These are phyloP conservation scores for Xylaria bambusicola DNA, from an alignment of 495 filamentous ascomycete species.

Conservation along the genomic window DNA sequence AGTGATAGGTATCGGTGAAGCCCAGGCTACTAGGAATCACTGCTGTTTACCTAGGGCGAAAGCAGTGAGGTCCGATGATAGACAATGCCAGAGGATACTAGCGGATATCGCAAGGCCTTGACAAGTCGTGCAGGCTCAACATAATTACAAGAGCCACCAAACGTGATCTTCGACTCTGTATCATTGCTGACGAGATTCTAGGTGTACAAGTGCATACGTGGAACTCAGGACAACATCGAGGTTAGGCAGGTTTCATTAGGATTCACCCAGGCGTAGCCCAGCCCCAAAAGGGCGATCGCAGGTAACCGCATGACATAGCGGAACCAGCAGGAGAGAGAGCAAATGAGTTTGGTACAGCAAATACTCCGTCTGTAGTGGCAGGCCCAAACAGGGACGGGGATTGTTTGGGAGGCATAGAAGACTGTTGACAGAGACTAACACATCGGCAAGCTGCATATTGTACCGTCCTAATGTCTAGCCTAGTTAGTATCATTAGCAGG, in stretches of 20 bases:
- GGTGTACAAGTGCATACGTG: slow-evolving; percentile 32
- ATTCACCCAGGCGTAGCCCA: slow-evolving; percentile 32
- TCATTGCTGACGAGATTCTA: slow-evolving; percentile 28
- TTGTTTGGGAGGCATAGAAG: slow-evolving; percentile 44
- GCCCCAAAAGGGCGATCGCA: slow-evolving; percentile 45
- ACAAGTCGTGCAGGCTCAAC: too few relatives aligned
- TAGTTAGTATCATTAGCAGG: slow-evolving; percentile 36
- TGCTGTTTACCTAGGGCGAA: slow-evolving; percentile 7
- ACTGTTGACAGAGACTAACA: slow-evolving; percentile 47
- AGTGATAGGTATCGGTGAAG: slow-evolving; percentile 43
- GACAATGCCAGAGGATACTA: slow-evolving; percentile 19
- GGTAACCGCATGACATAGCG: slow-evolving; percentile 48
- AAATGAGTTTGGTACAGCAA: slow-evolving; percentile 55
- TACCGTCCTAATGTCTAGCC: slow-evolving; percentile 43
- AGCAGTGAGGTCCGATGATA: slow-evolving; percentile 23
- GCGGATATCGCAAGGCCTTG: slow-evolving; percentile 19
- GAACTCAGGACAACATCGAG: slow-evolving; percentile 41
- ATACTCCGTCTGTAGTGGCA: slow-evolving; percentile 34
- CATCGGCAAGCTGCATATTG: slow-evolving; percentile 54
- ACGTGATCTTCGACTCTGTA: slow-evolving; percentile 31
- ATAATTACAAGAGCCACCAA: slow-evolving; percentile 23
- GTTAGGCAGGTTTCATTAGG: slow-evolving; percentile 43
- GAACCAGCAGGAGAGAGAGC: slow-evolving; percentile 41
- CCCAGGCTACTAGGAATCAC: slow-evolving; percentile 8
- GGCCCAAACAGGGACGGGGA: slow-evolving; percentile 47